phyloP scores from a whole-genome alignment of 768 basidiomycete species.

The Leccinum variicolor region DNA sequence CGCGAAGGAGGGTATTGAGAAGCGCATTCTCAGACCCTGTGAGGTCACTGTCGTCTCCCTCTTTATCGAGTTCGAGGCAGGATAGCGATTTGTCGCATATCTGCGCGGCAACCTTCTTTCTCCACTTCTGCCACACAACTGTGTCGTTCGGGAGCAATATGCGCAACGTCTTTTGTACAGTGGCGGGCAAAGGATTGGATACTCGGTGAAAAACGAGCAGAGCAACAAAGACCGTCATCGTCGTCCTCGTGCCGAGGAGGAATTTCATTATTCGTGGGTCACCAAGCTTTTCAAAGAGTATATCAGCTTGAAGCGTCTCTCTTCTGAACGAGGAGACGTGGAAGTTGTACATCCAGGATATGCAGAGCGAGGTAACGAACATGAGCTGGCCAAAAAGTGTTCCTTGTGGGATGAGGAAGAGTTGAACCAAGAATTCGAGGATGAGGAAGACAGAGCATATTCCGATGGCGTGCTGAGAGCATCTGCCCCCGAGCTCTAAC shows the following conservation, averaged over 20 bases:
- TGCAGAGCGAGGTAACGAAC: conserved; percentile 30
- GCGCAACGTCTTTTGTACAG: conserved; percentile 10
- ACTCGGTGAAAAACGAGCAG: conserved; percentile 12
- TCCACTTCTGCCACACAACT: conserved; percentile 19
- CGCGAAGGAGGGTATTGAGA: conserved; percentile 14
- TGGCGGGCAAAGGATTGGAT: neutral
- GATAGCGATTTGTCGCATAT: conserved; percentile 8
- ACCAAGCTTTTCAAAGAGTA: conserved; percentile 17
- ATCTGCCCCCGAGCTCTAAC: conserved; percentile 8
- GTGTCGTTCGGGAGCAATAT: conserved; percentile 21
- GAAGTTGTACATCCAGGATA: conserved; percentile 35
- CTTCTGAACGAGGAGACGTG: conserved; percentile 31
- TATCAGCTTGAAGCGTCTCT: conserved; percentile 16
- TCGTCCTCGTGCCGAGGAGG: conserved; percentile 15
- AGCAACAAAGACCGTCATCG: conserved; percentile 11
- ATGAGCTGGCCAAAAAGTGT: conserved; percentile 33
- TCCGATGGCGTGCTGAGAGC: conserved; percentile 12
- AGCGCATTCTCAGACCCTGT: neutral
- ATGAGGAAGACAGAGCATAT: conserved; percentile 27
- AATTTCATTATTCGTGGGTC: conserved; percentile 13
- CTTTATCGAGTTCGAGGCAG: conserved; percentile 2
- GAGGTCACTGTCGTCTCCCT: neutral
- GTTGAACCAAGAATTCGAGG: conserved; percentile 29
- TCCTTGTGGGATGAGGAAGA: conserved; percentile 32
- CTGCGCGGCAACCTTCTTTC: conserved; percentile 11